Evolutionary conservation across 2,329 filamentous ascomycete species (phyloP), one percentile per base, ranked within the genome.

Genomic region (Paraconiothyrium brasiliense): DNA sequence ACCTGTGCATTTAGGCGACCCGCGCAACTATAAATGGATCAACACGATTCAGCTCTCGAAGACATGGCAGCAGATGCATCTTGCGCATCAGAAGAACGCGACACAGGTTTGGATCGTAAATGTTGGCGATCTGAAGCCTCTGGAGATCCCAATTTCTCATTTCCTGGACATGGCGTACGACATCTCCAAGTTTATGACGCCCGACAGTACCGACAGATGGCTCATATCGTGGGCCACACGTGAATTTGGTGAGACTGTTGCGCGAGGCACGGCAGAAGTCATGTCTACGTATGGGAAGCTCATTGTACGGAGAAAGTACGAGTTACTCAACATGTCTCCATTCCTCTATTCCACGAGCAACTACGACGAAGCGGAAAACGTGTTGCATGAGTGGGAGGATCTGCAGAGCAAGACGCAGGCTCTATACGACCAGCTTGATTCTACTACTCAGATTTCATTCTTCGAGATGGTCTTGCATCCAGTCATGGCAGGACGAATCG

Each of bases 141-240:
- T 88, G 13, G 80, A 80, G 71, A 51, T 74, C 24, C 56, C 88
- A 34, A 86, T 90, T 70, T 86, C 80, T 66, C 87, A 90, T 72
- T 89, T 87, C 75, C 76, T 90, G 60, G 87, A 90, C 66, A 80
- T 90, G 63, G 89, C 87, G 1, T 91, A 90, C 70, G 85, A 90
- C 70, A 83, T 84, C 35, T 79, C 80, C 7, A 79, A 83, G n/a
- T 81, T 86, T 61, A 85, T 82, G 59, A 83, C 84, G 0, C 74
- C 78, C 1, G 58, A 63, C 22, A 65, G 62, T 57, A 71, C 68
- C 2, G 68, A 70, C 24, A 78, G 80, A 1, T 90, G 87, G 85
- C 80, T 89, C 13, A 70, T 79, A n/a, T 76, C 81, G 2, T 89
- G 86, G 84, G 85, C 84, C 2, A 76, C 80, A 13, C 83, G 86